Evolutionary conservation across 371 early-diverging fungal species (phyloP), one percentile per base, ranked within the genome.

Genomic region (Thermomucor indicae-seudaticae): DNA sequence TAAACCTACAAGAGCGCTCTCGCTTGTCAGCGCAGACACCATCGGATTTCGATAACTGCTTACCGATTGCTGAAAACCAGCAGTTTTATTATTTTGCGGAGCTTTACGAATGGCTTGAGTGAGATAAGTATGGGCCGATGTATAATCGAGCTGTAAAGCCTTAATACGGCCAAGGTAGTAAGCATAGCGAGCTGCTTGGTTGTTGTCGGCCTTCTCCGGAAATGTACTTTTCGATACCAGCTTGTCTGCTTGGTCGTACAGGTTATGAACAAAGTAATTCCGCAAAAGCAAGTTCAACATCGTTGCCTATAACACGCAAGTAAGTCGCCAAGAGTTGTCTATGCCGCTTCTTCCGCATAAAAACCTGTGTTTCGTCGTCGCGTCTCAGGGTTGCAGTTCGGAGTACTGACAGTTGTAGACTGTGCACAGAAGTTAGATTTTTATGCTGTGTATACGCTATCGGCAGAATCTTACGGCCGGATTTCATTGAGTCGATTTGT

Each of bases 231-330:
- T 96, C 30, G 91, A 86, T 0, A 93, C 89, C 46, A 98, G 83
- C 61, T 95, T 90, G 65, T 95, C 95, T 1, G 98, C 98, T 70
- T 96, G 96, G 38, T 96, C 97, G 53, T 89, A 91, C 23, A 93
- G 79, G 66, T 95, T 95, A 77, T 87, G 85, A 55, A 86, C 79
- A 58, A 97, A 84, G 65, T 93, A 94, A 70, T 90, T 91, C 62
- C 95, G 83, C 53, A 97, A 70, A 24, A 95, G 63, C 35, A 95
- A 64, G 57, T 96, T 98, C 51, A 97, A 65, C 40, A 97, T 56
- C 14, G 93, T 94, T 14, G 96, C 97, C 81, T 90, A 74, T 25
- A 10, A n/a, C n/a, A n/a, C n/a, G n/a, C n/a, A n/a, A n/a, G n/a
- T n/a, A n/a, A n/a, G n/a, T n/a, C n/a, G n/a, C n/a, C n/a, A n/a